These are phyloP conservation scores for Diutina ranongensis DNA, from an alignment of 1,139 yeast species.

Conservation along the genomic window DNA sequence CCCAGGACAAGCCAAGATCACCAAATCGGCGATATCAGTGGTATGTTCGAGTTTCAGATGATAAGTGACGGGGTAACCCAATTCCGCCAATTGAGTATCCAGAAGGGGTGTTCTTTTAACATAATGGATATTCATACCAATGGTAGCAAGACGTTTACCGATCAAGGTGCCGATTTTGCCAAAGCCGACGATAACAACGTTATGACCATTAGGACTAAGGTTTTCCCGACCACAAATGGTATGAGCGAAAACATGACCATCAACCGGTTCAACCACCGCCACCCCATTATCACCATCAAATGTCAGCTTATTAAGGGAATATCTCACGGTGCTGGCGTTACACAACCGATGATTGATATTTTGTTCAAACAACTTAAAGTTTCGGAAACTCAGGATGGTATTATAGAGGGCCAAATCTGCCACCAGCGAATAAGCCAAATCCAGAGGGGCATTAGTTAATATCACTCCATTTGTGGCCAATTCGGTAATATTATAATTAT, in stretches of 20 bases:
- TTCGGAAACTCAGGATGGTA: slow-evolving; percentile 51
- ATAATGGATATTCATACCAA: slow-evolving; percentile 63
- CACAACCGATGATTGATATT: slow-evolving; percentile 20
- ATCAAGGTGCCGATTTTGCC: slow-evolving; percentile 67
- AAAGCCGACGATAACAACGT: slow-evolving; percentile 63
- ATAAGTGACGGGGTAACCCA: slow-evolving; percentile 37
- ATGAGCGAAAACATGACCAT: slow-evolving; percentile 35
- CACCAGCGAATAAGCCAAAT: slow-evolving; percentile 54
- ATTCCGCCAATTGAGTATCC: slow-evolving; percentile 19
- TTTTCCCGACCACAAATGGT: slow-evolving; percentile 23
- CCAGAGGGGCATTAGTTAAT: slow-evolving; percentile 57
- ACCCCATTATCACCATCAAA: background rate
- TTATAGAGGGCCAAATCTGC: slow-evolving; percentile 62
- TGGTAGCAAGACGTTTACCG: slow-evolving; percentile 40
- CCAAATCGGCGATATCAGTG: slow-evolving; percentile 36
- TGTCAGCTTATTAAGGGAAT: slow-evolving; percentile 19
- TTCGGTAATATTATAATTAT: slow-evolving; percentile 38
- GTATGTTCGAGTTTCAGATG: slow-evolving; percentile 22
- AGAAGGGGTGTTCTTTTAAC: slow-evolving; percentile 44
- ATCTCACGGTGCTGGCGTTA: slow-evolving; percentile 33
- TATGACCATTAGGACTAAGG: slow-evolving; percentile 43
- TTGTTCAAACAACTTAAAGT: slow-evolving; percentile 39
- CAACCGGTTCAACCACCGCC: slow-evolving; percentile 17
- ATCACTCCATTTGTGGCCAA: slow-evolving; percentile 29
- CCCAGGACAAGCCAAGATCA: slow-evolving; percentile 62